These are phyloP conservation scores for Aspergillus aculeatus DNA, from an alignment of 2,329 filamentous ascomycete species.

Conservation along the genomic window DNA sequence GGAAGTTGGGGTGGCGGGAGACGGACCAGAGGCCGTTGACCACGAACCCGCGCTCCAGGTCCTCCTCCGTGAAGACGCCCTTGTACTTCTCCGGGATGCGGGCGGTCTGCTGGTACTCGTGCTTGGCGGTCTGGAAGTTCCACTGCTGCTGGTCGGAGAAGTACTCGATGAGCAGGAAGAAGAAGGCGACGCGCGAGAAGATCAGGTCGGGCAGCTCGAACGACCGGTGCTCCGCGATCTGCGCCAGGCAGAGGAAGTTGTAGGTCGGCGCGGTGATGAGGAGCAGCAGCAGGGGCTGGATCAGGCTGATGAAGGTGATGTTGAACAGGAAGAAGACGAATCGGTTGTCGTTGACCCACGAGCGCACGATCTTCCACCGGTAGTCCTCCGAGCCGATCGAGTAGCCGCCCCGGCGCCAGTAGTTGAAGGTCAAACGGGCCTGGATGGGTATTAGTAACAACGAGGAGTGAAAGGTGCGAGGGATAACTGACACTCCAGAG, in stretches of 20 bases:
- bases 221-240: slow-evolving; percentile 55
- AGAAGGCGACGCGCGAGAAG: slow-evolving; percentile 56
- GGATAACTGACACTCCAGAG: slow-evolving; percentile 71
- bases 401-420: slow-evolving; percentile 94
- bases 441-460: slow-evolving; percentile 37
- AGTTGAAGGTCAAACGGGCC: slow-evolving; percentile 88
- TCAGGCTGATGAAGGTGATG: slow-evolving; percentile 80
- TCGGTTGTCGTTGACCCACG: slow-evolving; percentile 61
- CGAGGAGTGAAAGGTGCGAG: not conserved
- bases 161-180: slow-evolving; percentile 65
- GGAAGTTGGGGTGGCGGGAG: slow-evolving; percentile 92
- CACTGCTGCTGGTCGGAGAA: slow-evolving; percentile 93
- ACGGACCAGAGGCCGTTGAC: slow-evolving; percentile 81
- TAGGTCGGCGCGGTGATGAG: slow-evolving; percentile 79
- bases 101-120: slow-evolving; percentile 68
- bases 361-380: slow-evolving; percentile 77
- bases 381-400: slow-evolving; percentile 89
- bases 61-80: slow-evolving; percentile 60
- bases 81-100: slow-evolving; percentile 61
- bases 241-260: slow-evolving; percentile 70
- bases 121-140: slow-evolving; percentile 81
- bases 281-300: slow-evolving; percentile 80
- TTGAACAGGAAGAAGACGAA: slow-evolving; percentile 85
- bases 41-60: slow-evolving; percentile 87
- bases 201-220: slow-evolving; percentile 60